phyloP scores from a whole-genome alignment of 768 basidiomycete genomes.

The Tulasnella sp. region DNA sequence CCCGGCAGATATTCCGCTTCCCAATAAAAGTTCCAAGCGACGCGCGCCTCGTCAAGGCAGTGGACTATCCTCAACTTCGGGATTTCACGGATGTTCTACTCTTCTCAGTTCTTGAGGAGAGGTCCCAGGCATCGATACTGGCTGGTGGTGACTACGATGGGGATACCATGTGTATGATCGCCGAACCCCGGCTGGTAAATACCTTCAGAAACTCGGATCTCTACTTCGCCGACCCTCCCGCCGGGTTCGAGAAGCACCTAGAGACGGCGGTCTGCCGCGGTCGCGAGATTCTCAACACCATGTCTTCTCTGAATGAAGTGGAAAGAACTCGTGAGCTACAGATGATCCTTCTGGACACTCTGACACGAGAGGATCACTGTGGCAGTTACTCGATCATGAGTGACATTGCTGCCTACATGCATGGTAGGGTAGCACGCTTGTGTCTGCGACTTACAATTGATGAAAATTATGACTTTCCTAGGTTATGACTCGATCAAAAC shows the following conservation, averaged over 20 bases:
- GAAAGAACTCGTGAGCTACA: conserved; percentile 49
- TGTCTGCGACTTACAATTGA: not conserved
- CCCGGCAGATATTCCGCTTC: conserved; percentile 28
- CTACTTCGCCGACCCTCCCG: conserved; percentile 55
- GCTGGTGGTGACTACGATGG: conserved; percentile 70
- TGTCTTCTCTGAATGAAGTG: conserved; percentile 41
- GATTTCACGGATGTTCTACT: conserved; percentile 37
- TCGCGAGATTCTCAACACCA: conserved; percentile 46
- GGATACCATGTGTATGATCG: conserved; percentile 49
- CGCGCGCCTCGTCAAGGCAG: conserved; percentile 28
- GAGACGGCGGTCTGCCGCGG: conserved; percentile 52
- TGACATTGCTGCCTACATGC: conserved; percentile 56
- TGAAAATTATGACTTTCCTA: not conserved
- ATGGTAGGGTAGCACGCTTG: conserved; percentile 44
- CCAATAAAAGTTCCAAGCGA: conserved; percentile 18
- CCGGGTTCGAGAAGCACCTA: conserved; percentile 50
- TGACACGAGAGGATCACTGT: conserved; percentile 52
- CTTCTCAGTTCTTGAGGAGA: conserved; percentile 44
- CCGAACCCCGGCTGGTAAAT: conserved; percentile 59
- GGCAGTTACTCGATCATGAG: conserved; percentile 59
- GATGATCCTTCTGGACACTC: conserved; percentile 53
- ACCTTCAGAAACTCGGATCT: conserved; percentile 59
- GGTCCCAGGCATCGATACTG: conserved; percentile 65
- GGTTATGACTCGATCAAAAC: conserved; percentile 54
- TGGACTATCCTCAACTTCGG: conserved; percentile 21